Conservation (phyloP, 345 rosid species). For the Dipteronia dyeriana region DNA sequence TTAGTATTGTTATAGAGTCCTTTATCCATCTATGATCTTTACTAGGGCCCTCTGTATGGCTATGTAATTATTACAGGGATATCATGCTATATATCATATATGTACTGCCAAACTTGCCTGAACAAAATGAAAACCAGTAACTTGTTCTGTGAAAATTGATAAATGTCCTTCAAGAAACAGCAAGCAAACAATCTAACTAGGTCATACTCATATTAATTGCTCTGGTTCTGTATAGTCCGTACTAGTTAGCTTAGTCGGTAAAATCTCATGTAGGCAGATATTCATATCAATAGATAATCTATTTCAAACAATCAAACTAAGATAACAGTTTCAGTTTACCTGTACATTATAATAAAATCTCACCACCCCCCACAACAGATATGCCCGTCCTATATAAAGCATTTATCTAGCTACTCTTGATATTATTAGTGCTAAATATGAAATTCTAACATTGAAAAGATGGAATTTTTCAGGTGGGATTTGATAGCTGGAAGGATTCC, state of each 20-base stretch:
- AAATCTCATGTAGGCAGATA: no score
- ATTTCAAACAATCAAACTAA: no score
- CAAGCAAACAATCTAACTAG: not conserved
- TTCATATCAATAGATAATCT: no score
- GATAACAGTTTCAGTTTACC: no score
- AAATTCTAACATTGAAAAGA: not conserved
- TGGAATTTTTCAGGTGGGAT: slow-evolving; percentile 54
- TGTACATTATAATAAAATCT: no score
- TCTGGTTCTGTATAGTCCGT: not conserved
- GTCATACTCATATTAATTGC: not conserved
- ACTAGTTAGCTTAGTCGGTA: not conserved
- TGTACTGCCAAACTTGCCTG: not conserved
- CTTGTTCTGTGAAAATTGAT: not conserved
- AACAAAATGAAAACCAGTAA: not conserved
- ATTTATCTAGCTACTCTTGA: not conserved
- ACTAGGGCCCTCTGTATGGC: not conserved
- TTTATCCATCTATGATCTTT: not conserved
- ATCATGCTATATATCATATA: no score
- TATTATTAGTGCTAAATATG: not conserved
- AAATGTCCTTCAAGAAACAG: not conserved
- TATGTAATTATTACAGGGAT: not conserved
- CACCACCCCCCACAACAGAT: no score
- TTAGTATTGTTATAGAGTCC: not conserved
- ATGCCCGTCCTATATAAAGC: not conserved
- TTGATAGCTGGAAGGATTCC: slow-evolving; percentile 74